Base-by-base conservation (phyloP, 225 moss, liverwort and hornwort species). In the Sphagnum contortum region DNA sequence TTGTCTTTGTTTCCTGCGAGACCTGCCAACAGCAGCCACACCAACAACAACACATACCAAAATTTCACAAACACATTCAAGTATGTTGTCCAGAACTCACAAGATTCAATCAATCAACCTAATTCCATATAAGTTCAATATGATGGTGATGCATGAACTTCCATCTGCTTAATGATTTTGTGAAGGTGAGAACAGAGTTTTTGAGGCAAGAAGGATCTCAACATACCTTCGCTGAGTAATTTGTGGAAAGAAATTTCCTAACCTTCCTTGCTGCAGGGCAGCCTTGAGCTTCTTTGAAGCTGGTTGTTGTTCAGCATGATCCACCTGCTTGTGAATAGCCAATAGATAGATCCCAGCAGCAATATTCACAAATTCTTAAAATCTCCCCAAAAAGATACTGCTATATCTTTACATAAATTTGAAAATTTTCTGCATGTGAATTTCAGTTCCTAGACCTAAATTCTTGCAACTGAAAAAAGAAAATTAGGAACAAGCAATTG, bases 21-120 rank as follows among this genome's bases (percentile, higher is more conserved):
- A 84, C 66, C 77, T 80, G 73, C 77, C 79, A 72, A 56, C 72
- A 72, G 47, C 59, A 72, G 66, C 74, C 65, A 65, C 73, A 82
- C 75, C 60, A 73, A 66, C 7, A 46, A 61, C 8, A 44, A 69
- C 45, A 61, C 47, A 44, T 10, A 45, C 0, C 29, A 29, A 29
- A 29, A 29, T 48, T 45, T 44, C 61, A 48, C 8, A 61, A 48
- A 45, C 10, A 47, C 5, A 5, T 45, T 46, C 46, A 3, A 7
- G 47, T 7, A 45, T 44, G 10, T 10, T 3, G 44, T 6, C 3
- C 8, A 45, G 11, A 6, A 10, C 10, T 44, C 44, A 48, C 2
- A 48, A 47, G 3, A 4, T 46, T 6, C 47, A 8, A 3, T 29
- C 29, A 46, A 61, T 7, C 6, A 7, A 9, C 44, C 29, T 29